Conservation (phyloP, 495 filamentous ascomycete genomes). For the Astrocystis sublimbata region DNA sequence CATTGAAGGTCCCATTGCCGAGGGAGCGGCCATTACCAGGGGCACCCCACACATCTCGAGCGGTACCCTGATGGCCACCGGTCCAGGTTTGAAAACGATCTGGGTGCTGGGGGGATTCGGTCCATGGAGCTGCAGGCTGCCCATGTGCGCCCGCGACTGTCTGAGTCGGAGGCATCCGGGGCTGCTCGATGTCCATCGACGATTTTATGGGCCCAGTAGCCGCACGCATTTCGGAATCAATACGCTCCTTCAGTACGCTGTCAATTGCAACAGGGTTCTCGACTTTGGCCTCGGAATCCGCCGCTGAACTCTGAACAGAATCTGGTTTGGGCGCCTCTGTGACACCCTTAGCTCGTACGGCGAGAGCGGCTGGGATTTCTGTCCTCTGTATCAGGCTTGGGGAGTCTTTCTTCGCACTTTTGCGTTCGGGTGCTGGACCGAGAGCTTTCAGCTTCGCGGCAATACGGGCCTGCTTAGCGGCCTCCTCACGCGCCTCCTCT, state of each 20-base stretch:
- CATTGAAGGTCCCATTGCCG: constrained; percentile 78
- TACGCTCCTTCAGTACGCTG: constrained; percentile 26
- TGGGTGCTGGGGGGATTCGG: constrained; percentile 29
- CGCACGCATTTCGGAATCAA: not conserved
- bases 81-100: constrained; percentile 40
- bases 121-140: constrained; percentile 22
- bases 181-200: constrained; percentile 16
- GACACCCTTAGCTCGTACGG: not conserved
- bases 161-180: constrained; percentile 15
- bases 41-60: constrained; percentile 74
- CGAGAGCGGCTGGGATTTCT: constrained; percentile 27
- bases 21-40: constrained; percentile 67
- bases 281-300: constrained; percentile 10
- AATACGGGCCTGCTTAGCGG: constrained; percentile 77
- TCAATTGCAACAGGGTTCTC: constrained; percentile 16
- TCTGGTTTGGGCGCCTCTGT: not conserved
- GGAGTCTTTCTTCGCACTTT: constrained; percentile 51
- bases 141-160: constrained; percentile 18
- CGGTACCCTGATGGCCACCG: constrained; percentile 37
- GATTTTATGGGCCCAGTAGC: constrained; percentile 18
- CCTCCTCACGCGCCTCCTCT: constrained; percentile 78
- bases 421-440: constrained; percentile 67
- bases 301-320: constrained; percentile 18
- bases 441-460: constrained; percentile 77
- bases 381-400: constrained; percentile 38